A percentile compares a stretch with the other conserved stretches of the same genome.
phyloP scores from a whole-genome alignment of 2,329 filamentous ascomycete genomes.

The Penicillium sp. region DNA sequence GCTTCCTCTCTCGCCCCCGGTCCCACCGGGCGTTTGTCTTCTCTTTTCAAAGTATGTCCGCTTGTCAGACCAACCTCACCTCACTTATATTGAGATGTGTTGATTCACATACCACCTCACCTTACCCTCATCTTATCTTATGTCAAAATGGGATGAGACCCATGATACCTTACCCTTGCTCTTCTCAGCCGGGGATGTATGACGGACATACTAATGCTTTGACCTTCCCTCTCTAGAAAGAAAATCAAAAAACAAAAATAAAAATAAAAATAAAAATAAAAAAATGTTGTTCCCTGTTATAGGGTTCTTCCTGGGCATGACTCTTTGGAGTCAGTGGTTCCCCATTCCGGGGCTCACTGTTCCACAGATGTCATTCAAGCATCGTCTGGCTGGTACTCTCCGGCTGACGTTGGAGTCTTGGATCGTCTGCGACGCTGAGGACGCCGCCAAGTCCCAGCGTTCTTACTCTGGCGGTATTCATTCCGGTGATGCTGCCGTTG shows the following conservation, averaged over 20 bases:
- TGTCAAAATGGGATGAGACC: too few relatives aligned
- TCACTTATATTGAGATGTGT: too few relatives aligned
- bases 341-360: slow-evolving; percentile 21
- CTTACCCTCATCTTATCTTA: too few relatives aligned
- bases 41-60: too few relatives aligned
- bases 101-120: too few relatives aligned
- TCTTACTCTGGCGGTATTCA: too few relatives aligned
- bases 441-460: neutral
- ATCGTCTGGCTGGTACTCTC: slow-evolving; percentile 16
- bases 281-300: slow-evolving; percentile 23
- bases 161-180: too few relatives aligned
- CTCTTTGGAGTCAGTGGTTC: slow-evolving; percentile 25
- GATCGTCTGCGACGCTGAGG: slow-evolving; percentile 16
- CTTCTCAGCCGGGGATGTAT: neutral
- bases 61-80: too few relatives aligned
- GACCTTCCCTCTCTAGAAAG: neutral
- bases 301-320: slow-evolving; percentile 19
- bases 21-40: too few relatives aligned
- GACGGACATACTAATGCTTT: neutral
- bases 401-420: slow-evolving; percentile 14
- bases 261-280: neutral
- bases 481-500: too few relatives aligned
- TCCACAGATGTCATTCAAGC: slow-evolving; percentile 19
- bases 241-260: neutral
- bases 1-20: too few relatives aligned